Evolutionary conservation across 2,329 filamentous ascomycete genomes (phyloP).

Genomic region (Fusarium globosum): DNA sequence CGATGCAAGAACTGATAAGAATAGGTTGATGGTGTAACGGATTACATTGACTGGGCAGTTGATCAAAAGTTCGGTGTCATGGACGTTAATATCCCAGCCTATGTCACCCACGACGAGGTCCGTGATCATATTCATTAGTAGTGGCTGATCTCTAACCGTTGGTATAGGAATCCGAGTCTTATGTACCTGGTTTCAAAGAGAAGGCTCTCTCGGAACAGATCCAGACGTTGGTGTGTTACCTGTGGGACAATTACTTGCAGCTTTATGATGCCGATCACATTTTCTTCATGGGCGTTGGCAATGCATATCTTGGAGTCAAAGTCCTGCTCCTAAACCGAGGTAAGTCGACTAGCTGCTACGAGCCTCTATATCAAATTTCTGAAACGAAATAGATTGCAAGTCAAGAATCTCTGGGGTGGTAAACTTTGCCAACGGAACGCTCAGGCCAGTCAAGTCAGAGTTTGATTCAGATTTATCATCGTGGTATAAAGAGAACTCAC

Average conservation of each 20-base stretch:
- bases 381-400: conserved; percentile 66
- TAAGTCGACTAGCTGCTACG: conserved; percentile 50
- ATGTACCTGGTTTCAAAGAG: conserved; percentile 58
- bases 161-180: conserved; percentile 59
- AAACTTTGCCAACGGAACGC: conserved; percentile 81
- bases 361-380: conserved; percentile 5
- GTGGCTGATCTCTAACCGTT: conserved; percentile 23
- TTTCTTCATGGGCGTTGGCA: conserved; percentile 89
- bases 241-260: conserved; percentile 98
- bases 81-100: conserved; percentile 89
- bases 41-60: conserved; percentile 87
- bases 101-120: conserved; percentile 74
- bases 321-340: conserved; percentile 82
- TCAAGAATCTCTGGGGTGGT: conserved; percentile 76
- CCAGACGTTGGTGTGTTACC: conserved; percentile 81
- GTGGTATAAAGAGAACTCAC: conserved; percentile 88
- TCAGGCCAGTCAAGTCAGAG: conserved; percentile 84
- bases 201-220: conserved; percentile 67
- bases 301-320: conserved; percentile 85
- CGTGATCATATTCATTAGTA: conserved; percentile 36
- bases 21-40: conserved; percentile 82
- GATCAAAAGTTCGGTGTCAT: conserved; percentile 84
- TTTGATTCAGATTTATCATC: conserved; percentile 75
- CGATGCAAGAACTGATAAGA: conserved; percentile 30
- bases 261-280: conserved; percentile 77